A percentile compares a stretch with the other conserved stretches of the same genome.
phyloP scores from a whole-genome alignment of 2,329 filamentous ascomycete genomes.

The Pseudogymnoascus sp. region DNA sequence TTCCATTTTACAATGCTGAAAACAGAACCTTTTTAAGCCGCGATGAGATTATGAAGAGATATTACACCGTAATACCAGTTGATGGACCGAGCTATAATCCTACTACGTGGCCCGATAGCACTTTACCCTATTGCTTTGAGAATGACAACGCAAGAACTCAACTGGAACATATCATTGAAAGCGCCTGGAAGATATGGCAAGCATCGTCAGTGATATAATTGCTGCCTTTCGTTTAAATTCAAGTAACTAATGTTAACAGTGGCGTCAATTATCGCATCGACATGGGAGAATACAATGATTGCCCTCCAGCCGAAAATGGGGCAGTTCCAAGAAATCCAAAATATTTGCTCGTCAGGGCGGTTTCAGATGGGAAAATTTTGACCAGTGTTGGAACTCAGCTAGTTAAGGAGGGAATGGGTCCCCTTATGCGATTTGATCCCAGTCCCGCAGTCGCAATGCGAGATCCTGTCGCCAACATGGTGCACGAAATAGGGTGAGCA shows the following conservation, averaged over 20 bases:
- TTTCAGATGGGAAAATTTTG: not conserved
- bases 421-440: not conserved
- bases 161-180: not conserved
- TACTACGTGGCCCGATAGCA: conserved; percentile 3
- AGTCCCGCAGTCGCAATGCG: not conserved
- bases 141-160: not conserved
- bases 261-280: conserved; percentile 5
- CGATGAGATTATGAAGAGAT: not conserved
- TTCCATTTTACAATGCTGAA: not conserved
- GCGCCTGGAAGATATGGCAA: not conserved
- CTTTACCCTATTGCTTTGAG: conserved; percentile 5
- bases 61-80: not conserved
- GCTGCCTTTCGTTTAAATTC: not conserved
- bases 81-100: not conserved
- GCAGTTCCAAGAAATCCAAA: not conserved
- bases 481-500: conserved; percentile 8
- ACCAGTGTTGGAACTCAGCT: not conserved
- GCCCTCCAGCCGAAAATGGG: not conserved
- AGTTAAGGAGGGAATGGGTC: not conserved
- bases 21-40: not conserved
- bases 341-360: not conserved
- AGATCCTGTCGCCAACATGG: conserved; percentile 10
- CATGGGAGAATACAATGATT: conserved; percentile 8
- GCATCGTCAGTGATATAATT: not conserved
- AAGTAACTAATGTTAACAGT: not conserved